Conservation (phyloP, 148 eudicot species). For the Fagopyrum tataricum region DNA sequence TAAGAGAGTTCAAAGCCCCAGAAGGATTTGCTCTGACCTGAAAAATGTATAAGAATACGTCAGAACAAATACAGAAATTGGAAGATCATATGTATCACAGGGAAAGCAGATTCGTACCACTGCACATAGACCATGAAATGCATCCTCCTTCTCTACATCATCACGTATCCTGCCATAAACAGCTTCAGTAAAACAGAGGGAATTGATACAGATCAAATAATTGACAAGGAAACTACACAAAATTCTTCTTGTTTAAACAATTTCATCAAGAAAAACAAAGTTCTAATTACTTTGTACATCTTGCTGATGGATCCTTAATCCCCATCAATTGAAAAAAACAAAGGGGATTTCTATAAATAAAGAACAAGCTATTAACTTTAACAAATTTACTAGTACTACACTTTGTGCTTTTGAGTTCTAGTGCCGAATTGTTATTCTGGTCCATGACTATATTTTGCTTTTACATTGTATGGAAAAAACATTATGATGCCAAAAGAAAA, state of each 20-base stretch:
- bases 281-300: background rate
- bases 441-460: too few species aligned
- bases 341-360: too few species aligned
- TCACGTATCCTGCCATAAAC: constrained; percentile 82
- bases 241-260: background rate
- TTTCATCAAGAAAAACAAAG: background rate
- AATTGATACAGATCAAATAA: background rate
- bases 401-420: too few species aligned
- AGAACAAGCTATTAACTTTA: too few species aligned
- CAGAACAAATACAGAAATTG: background rate
- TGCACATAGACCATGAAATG: constrained; percentile 95
- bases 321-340: too few species aligned
- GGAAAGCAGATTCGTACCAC: constrained; percentile 37
- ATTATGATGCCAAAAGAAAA: background rate
- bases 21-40: constrained; percentile 89
- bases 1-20: constrained; percentile 76
- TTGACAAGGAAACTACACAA: background rate
- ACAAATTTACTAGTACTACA: too few species aligned
- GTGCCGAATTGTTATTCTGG: background rate
- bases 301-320: too few species aligned
- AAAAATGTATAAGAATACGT: constrained; percentile 13
- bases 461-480: too few species aligned
- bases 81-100: background rate
- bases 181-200: background rate
- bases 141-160: constrained; percentile 95